A percentile compares a stretch with the other conserved stretches of the same genome.
Evolutionary conservation across 139 green algal species (phyloP).

Genomic region (Chlorella sorokiniana): DNA sequence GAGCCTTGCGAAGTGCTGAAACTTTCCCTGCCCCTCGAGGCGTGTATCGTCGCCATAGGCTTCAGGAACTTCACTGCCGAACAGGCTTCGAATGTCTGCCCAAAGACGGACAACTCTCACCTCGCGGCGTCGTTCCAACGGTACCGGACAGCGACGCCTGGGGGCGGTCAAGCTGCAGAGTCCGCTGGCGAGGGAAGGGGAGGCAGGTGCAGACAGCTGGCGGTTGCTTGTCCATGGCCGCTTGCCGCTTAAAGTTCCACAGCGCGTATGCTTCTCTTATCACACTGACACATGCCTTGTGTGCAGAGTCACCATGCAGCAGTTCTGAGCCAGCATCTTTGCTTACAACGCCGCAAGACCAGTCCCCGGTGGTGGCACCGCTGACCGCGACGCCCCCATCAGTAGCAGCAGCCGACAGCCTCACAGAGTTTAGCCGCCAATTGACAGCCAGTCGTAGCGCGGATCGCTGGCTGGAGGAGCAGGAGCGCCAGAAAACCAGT

Average conservation of each 20-base stretch:
- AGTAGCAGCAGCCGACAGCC: neutral
- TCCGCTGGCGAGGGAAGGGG: neutral
- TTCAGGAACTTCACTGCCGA: too few species aligned
- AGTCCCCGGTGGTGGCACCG: neutral
- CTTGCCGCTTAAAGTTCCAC: neutral
- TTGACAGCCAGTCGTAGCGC: neutral
- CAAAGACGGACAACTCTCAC: neutral
- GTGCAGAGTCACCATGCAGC: conserved; percentile 5
- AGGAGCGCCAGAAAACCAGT: neutral
- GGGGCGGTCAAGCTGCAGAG: conserved; percentile 17
- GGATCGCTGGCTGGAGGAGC: conserved; percentile 20
- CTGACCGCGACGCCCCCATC: neutral
- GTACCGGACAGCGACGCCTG: neutral
- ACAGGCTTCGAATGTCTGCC: neutral
- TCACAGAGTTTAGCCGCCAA: conserved; percentile 12
- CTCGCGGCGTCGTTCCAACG: neutral
- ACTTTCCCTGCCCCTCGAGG: neutral
- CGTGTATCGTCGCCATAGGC: too few species aligned
- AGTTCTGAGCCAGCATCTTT: neutral
- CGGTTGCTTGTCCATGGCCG: neutral
- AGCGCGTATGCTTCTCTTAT: neutral
- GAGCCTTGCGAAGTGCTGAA: neutral
- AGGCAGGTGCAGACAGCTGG: neutral
- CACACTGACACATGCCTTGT: neutral
- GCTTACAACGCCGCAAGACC: conserved; percentile 7